phyloP scores from a whole-genome alignment of 495 filamentous ascomycete species.

The Jackrogersella minutella region DNA sequence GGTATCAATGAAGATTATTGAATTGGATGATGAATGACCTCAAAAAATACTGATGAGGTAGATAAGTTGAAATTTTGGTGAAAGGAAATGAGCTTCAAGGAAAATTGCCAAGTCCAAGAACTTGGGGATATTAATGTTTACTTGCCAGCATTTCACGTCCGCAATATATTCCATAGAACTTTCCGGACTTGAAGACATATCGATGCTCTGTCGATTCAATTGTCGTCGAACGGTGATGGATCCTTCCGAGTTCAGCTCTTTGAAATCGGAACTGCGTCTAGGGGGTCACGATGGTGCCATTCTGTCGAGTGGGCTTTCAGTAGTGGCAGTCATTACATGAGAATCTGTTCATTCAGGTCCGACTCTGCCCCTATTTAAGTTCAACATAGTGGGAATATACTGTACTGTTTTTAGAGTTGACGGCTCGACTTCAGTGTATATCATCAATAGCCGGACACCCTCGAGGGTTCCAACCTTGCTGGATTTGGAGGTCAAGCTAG shows the following conservation, averaged over 20 bases:
- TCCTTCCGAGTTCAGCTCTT: background rate
- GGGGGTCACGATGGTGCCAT: background rate
- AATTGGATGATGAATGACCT: background rate
- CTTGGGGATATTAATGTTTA: background rate
- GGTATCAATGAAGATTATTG: background rate
- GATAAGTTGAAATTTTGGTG: background rate
- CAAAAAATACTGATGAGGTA: background rate
- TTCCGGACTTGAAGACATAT: background rate
- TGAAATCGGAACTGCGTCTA: background rate
- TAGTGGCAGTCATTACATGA: background rate
- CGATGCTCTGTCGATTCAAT: background rate
- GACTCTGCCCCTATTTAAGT: too few relatives aligned
- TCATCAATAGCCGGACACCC: too few relatives aligned
- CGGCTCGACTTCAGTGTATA: too few relatives aligned
- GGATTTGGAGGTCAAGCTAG: too few relatives aligned
- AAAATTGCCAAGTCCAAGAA: background rate
- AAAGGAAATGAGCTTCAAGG: background rate
- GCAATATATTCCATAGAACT: background rate
- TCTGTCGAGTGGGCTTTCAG: background rate
- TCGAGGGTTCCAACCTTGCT: too few relatives aligned
- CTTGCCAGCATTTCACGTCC: background rate
- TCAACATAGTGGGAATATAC: too few relatives aligned
- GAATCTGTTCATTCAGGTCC: background rate
- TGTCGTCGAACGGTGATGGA: background rate
- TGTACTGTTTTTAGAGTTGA: too few relatives aligned